Conservation (phyloP, 257 asterid species). For the Lantana camara region DNA sequence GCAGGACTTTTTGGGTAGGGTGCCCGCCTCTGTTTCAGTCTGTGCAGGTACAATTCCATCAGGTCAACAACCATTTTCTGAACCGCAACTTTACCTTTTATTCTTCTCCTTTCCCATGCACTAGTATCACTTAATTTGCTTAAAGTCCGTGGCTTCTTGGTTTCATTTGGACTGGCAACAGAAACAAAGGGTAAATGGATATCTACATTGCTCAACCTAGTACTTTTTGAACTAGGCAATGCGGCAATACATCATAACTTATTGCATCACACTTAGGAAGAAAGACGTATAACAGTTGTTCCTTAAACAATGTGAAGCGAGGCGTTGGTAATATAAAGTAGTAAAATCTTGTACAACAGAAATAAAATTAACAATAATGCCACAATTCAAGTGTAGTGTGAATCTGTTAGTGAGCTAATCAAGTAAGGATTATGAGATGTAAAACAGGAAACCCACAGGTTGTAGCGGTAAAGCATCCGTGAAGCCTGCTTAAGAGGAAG, state of each 20-base stretch:
- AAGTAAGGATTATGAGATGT: background rate
- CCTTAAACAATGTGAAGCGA: background rate
- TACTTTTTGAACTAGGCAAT: constrained; percentile 4
- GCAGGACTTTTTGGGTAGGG: constrained; percentile 69
- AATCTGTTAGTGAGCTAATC: background rate
- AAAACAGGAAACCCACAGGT: constrained; percentile 53
- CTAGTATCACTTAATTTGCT: constrained; percentile 86
- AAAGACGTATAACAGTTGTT: constrained; percentile 1
- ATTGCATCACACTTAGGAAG: background rate
- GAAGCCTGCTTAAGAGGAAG: constrained; percentile 84
- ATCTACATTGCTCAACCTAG: constrained; percentile 8
- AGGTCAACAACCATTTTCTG: constrained; percentile 97
- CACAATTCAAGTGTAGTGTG: background rate
- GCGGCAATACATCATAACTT: constrained; percentile 9
- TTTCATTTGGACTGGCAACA: constrained; percentile 77
- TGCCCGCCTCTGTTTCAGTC: constrained; percentile 91
- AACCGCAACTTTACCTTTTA: constrained; percentile 97
- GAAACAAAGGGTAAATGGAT: constrained; percentile 25
- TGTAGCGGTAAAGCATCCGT: constrained; percentile 88
- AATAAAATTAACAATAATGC: background rate
- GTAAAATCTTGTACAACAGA: background rate
- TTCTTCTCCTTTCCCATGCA: constrained; percentile 94
- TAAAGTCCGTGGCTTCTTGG: constrained; percentile 70
- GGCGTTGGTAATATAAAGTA: background rate
- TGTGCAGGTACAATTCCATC: constrained; percentile 93